A percentile compares a stretch with the other conserved stretches of the same genome.
These are phyloP conservation scores for Alternaria sp. DNA, from an alignment of 2,329 filamentous ascomycete genomes.

Conservation along the genomic window DNA sequence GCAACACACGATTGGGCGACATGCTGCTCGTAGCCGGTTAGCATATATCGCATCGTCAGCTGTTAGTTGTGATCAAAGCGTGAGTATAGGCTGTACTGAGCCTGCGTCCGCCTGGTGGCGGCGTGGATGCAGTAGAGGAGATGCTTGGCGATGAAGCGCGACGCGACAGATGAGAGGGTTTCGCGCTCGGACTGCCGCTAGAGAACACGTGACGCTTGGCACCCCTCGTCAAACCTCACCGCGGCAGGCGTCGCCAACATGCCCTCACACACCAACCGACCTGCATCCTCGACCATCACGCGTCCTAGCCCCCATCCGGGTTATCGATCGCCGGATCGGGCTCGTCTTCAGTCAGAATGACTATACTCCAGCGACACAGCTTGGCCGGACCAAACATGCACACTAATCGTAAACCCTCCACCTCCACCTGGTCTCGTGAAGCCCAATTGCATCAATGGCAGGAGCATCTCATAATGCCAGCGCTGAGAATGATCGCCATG, in stretches of 20 bases:
- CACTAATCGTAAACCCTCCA: background rate
- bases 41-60: rapidly evolving
- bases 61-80: background rate
- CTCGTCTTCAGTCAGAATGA: background rate
- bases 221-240: background rate
- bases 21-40: background rate
- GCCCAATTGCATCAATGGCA: background rate
- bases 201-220: background rate
- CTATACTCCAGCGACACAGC: background rate
- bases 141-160: background rate
- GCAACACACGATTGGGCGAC: background rate
- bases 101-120: background rate
- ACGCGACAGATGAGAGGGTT: background rate
- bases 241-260: background rate
- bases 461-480: no score
- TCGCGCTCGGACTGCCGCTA: no score
- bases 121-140: no score
- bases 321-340: background rate
- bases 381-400: background rate
- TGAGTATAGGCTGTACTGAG: background rate
- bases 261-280: background rate
- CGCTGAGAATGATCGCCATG: background rate
- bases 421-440: background rate
- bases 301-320: background rate
- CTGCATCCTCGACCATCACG: background rate